These are phyloP conservation scores for Allium cepa DNA, from an alignment of 106 monocot species.

Conservation along the genomic window DNA sequence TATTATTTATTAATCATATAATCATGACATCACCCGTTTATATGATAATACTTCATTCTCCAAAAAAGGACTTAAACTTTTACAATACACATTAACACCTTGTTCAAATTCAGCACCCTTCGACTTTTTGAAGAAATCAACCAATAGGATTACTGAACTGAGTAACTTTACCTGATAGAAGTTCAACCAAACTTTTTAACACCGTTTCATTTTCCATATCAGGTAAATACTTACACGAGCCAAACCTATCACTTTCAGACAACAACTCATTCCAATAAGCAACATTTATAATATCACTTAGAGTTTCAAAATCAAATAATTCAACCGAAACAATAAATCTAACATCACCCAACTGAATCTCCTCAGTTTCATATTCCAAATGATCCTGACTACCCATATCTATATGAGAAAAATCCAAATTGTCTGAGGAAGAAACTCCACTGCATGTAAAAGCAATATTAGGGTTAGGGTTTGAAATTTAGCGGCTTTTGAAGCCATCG, in stretches of 20 bases:
- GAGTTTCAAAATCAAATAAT: conserved; percentile 10
- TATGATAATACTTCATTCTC: conserved; percentile 9
- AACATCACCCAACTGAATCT: conserved; percentile 63
- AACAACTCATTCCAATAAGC: conserved; percentile 27
- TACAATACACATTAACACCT: conserved; percentile 41
- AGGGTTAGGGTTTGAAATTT: conserved; percentile 20
- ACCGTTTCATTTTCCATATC: conserved; percentile 72
- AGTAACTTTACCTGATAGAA: conserved; percentile 48
- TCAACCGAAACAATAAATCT: conserved; percentile 34
- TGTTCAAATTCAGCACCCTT: conserved; percentile 57
- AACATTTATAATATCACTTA: conserved; percentile 1
- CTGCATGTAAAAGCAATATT: conserved; percentile 20
- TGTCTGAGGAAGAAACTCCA: conserved; percentile 4
- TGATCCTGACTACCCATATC: conserved; percentile 53
- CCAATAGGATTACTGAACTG: conserved; percentile 52
- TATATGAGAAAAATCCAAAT: conserved; percentile 19
- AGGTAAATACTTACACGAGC: conserved; percentile 48
- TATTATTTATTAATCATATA: conserved; percentile 9
- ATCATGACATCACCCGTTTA: conserved; percentile 5
- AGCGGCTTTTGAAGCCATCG: too few species aligned
- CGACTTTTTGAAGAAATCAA: conserved; percentile 10
- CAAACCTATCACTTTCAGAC: conserved; percentile 63
- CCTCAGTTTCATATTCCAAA: conserved; percentile 40
- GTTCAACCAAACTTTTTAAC: conserved; percentile 45
- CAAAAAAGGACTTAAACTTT: conserved; percentile 18